phyloP scores from a whole-genome alignment of 2,329 filamentous ascomycete genomes.

The Cordyceps cateniannulata region DNA sequence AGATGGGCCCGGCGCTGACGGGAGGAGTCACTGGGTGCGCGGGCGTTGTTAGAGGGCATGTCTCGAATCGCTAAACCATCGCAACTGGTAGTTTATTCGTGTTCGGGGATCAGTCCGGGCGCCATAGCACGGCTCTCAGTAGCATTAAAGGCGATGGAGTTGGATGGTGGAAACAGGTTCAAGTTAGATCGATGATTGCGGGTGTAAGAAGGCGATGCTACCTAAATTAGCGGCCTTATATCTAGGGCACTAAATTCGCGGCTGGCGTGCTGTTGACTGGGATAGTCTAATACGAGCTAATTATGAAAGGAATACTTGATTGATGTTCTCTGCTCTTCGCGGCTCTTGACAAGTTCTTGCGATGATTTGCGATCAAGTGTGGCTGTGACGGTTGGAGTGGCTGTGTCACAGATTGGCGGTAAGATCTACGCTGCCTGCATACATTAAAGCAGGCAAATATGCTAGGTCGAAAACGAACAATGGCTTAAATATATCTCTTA shows the following conservation, averaged over 20 bases:
- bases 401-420: not conserved
- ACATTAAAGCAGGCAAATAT: too few relatives aligned
- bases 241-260: not conserved
- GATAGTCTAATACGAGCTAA: not conserved
- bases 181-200: not conserved
- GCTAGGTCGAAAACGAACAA: too few relatives aligned
- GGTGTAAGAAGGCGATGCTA: not conserved
- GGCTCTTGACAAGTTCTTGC: not conserved
- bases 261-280: not conserved
- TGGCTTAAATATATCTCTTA: too few relatives aligned
- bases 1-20: slow-evolving; percentile 9
- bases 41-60: not conserved
- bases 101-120: not conserved
- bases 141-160: not conserved
- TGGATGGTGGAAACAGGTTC: not conserved
- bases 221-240: not conserved
- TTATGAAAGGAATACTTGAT: not conserved
- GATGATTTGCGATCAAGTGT: not conserved
- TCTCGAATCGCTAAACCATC: not conserved
- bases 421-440: too few relatives aligned
- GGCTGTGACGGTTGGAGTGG: not conserved
- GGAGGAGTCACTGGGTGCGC: not conserved
- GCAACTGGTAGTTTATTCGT: not conserved
- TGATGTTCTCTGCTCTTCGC: not conserved
- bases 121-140: not conserved